Conservation (phyloP, 208 protist species). For the Trypanosoma melophagium region DNA sequence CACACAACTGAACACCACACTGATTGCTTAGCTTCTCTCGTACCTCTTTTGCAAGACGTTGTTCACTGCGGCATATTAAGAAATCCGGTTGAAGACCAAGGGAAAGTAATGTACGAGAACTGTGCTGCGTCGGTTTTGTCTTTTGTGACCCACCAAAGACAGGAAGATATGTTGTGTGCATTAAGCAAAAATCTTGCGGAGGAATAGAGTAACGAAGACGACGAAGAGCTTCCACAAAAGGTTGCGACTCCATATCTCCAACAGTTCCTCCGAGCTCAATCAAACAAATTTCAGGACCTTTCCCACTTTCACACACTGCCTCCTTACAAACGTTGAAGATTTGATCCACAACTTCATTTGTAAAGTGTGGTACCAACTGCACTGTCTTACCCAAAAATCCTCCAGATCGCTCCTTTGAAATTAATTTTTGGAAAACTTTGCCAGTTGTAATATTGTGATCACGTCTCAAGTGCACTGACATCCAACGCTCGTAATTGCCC, state of each 20-base stretch:
- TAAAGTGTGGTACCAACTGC: conserved; percentile 97
- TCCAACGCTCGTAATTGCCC: conserved; percentile 99
- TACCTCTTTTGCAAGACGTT: conserved; percentile 76
- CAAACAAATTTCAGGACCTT: conserved; percentile 94
- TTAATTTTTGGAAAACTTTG: conserved; percentile 97
- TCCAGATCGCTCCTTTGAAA: conserved; percentile 96
- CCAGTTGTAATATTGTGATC: conserved; percentile 99
- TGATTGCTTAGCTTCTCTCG: conserved; percentile 95
- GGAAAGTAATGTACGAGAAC: conserved; percentile 93
- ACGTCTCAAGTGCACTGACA: conserved; percentile 91
- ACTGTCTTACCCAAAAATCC: conserved; percentile 99
- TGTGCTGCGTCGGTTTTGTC: conserved; percentile 99
- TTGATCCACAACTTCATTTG: conserved; percentile 88
- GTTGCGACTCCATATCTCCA: conserved; percentile 99
- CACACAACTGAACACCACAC: conserved; percentile 94
- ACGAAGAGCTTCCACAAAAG: conserved; percentile 98
- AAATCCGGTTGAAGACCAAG: conserved; percentile 98
- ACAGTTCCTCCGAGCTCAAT: conserved; percentile 98
- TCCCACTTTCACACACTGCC: conserved; percentile 73
- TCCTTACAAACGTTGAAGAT: conserved; percentile 89
- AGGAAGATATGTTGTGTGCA: conserved; percentile 90
- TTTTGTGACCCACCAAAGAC: conserved; percentile 97
- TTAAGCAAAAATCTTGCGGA: conserved; percentile 83
- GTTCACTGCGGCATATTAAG: conserved; percentile 96
- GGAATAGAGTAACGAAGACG: conserved; percentile 82